Percentiles rank a stretch among this genome's conserved stretches.
Conservation (phyloP, 78 protist species). For the Polysphondylium violaceum region DNA sequence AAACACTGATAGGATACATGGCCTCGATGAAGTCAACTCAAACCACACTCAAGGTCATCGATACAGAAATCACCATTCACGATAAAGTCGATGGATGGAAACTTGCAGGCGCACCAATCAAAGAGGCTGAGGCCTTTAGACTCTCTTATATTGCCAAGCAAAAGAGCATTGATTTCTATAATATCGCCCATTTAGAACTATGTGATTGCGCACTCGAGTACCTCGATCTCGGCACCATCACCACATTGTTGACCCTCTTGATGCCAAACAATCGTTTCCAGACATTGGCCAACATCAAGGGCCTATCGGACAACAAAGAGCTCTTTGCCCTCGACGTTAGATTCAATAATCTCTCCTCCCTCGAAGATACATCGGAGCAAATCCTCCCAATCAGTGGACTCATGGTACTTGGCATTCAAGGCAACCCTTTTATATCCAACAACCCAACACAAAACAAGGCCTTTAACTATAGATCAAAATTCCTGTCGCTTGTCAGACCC, state of each 20-base stretch:
- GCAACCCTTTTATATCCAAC: slow-evolving; percentile 35
- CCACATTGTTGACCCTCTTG: slow-evolving; percentile 22
- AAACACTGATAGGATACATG: slow-evolving; percentile 53
- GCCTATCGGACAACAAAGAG: background rate
- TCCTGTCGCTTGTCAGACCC: slow-evolving; percentile 6
- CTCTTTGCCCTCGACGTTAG: slow-evolving; percentile 63
- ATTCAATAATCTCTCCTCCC: slow-evolving; percentile 6
- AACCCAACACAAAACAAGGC: background rate
- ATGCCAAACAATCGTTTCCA: slow-evolving; percentile 49
- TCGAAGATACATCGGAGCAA: background rate
- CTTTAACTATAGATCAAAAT: slow-evolving; percentile 28
- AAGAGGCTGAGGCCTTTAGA: slow-evolving; percentile 50
- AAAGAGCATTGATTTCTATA: background rate
- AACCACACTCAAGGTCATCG: slow-evolving; percentile 51
- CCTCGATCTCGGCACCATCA: slow-evolving; percentile 27
- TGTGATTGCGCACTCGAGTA: slow-evolving; percentile 71
- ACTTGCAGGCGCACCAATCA: slow-evolving; percentile 11
- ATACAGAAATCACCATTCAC: slow-evolving; percentile 61
- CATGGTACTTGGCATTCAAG: slow-evolving; percentile 35
- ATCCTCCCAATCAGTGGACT: slow-evolving; percentile 5
- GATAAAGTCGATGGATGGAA: slow-evolving; percentile 82
- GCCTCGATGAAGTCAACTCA: slow-evolving; percentile 42
- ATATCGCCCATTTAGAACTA: slow-evolving; percentile 29
- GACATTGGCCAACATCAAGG: background rate
- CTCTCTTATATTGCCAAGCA: background rate